Evolutionary conservation across 2,329 filamentous ascomycete species (phyloP), one percentile per base, ranked within the genome.

Genomic region (Ophiostoma pallidulum): DNA sequence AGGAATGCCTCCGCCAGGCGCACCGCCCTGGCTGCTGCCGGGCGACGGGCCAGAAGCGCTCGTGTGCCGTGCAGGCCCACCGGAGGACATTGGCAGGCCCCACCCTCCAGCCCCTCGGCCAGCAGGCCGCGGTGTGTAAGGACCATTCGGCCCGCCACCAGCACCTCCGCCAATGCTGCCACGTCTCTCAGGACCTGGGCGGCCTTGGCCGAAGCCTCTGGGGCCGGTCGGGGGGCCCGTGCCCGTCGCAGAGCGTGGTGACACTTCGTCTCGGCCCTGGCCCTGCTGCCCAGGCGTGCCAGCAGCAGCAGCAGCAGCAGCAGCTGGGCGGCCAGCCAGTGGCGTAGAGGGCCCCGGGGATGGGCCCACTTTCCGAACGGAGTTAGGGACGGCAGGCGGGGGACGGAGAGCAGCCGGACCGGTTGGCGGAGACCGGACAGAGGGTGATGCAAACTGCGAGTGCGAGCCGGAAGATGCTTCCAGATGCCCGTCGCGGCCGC

Each of bases 371-470:
- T 63, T 71, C 55, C 70, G 64, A 19, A 57, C 56, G 24, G 58
- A 58, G 14, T 60, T 56, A 1, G 69, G 68, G 2, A 68, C 73
- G 0, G 69, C 75, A 3, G 74, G 73, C 18, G 73, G 71, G 12
- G 65, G 67, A 51, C 74, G 67, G 16, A 76, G 61, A 13, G 73
- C 74, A 12, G 75, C 73, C 24, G 75, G 75, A 0, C 74, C 75
- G 44, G 73, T 70, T 3, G 75, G 75, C 12, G 75, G 75, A 16
- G 75, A 76, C 35, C 47, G 29, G 40, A 37, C 5, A 4, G 48
- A 31, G 16, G 48, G 20, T 13, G 48, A 22, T n/a, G 32, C 35
- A 31, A 32, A 33, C 10, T 46, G 36, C 10, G 28, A 22, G 19
- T 40, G 44, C 0, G 36, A 32, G 7, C 9, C 8, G 28, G 33